Evolutionary conservation across 2,329 filamentous ascomycete species (phyloP).

Genomic region (Lecanosticta acicola): DNA sequence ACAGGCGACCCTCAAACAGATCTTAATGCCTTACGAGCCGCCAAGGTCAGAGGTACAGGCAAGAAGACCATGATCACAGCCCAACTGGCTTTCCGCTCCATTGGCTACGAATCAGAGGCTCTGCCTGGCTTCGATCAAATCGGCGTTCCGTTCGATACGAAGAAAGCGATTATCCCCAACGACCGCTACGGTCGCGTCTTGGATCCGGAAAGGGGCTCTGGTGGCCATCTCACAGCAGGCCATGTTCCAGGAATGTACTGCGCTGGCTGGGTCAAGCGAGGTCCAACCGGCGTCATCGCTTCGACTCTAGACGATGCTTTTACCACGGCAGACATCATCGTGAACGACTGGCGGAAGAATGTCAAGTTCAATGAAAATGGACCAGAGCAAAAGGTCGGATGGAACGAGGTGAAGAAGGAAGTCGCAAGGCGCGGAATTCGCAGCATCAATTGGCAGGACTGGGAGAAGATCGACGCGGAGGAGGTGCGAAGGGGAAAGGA

Average conservation of each 20-base stretch:
- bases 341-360: constrained; percentile 61
- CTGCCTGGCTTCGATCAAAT: constrained; percentile 68
- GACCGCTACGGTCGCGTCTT: constrained; percentile 72
- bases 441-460: constrained; percentile 75
- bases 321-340: constrained; percentile 75
- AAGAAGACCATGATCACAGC: constrained; percentile 49
- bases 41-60: constrained; percentile 30
- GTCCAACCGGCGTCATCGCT: constrained; percentile 91
- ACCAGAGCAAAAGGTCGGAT: constrained; percentile 53
- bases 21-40: constrained; percentile 26
- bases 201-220: constrained; percentile 36
- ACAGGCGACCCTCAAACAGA: constrained; percentile 25
- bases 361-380: constrained; percentile 40
- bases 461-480: constrained; percentile 74
- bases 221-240: constrained; percentile 40
- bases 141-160: constrained; percentile 70
- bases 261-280: constrained; percentile 92
- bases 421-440: constrained; percentile 51
- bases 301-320: constrained; percentile 96
- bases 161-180: constrained; percentile 72
- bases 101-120: constrained; percentile 81
- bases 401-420: constrained; percentile 67
- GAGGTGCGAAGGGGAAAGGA: constrained; percentile 63
- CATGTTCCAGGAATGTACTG: constrained; percentile 75
- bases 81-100: constrained; percentile 79